Evolutionary conservation across 2,329 filamentous ascomycete genomes (phyloP).

Genomic region (Graphiopsis chlorocephala): DNA sequence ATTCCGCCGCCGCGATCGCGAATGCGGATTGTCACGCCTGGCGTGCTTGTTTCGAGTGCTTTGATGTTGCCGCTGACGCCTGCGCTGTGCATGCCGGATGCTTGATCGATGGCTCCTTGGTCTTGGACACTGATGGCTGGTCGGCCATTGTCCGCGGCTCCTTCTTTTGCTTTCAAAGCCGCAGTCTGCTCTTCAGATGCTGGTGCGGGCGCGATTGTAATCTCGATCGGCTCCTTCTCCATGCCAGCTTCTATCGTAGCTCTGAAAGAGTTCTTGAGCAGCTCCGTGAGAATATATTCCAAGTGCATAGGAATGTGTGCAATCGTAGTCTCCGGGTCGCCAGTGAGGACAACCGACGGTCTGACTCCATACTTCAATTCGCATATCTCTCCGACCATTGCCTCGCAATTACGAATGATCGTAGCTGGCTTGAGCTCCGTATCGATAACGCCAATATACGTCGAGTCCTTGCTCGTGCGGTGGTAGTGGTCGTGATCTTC

Average conservation of each 20-base stretch:
- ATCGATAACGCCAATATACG: conserved; percentile 93
- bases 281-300: conserved; percentile 94
- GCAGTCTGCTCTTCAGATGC: conserved; percentile 40
- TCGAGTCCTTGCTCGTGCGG: conserved; percentile 52
- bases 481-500: conserved; percentile 32
- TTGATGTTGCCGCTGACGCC: conserved; percentile 39
- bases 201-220: conserved; percentile 78
- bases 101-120: conserved; percentile 38
- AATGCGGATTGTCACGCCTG: conserved; percentile 91
- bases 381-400: conserved; percentile 92
- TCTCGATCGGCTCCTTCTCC: conserved; percentile 77
- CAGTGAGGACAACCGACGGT: conserved; percentile 75
- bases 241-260: conserved; percentile 84
- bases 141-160: conserved; percentile 19
- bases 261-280: conserved; percentile 94
- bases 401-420: conserved; percentile 79
- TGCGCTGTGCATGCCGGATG: conserved; percentile 27
- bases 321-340: conserved; percentile 82
- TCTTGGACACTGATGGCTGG: conserved; percentile 33
- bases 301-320: conserved; percentile 94
- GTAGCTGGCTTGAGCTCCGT: conserved; percentile 78
- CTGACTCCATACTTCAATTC: conserved; percentile 92
- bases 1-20: conserved; percentile 95
- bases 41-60: conserved; percentile 53
- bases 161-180: conserved; percentile 17